phyloP scores from a whole-genome alignment of 192 early-diverging fungal species.

The Backusella westeae region DNA sequence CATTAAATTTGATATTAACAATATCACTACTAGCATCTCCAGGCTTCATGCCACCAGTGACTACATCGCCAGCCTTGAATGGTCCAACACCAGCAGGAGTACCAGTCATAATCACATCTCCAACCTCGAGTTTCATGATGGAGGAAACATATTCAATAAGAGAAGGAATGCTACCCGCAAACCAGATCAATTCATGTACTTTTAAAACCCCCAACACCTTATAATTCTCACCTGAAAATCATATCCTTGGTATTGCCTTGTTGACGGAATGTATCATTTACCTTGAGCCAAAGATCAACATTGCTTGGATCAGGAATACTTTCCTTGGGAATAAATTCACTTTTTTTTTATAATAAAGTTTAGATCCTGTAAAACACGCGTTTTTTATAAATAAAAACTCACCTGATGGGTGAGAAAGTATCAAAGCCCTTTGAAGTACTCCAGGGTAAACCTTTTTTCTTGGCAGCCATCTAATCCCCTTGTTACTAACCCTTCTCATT shows the following conservation, averaged over 20 bases:
- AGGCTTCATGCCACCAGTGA: constrained; percentile 60
- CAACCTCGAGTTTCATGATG: constrained; percentile 87
- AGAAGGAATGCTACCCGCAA: constrained; percentile 58
- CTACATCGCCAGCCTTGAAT: constrained; percentile 71
- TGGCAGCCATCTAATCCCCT: constrained; percentile 49
- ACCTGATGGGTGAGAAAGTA: constrained; percentile 90
- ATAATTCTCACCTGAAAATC: constrained; percentile 76
- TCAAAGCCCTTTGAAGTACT: constrained; percentile 92
- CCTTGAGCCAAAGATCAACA: constrained; percentile 70
- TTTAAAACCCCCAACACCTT: neutral
- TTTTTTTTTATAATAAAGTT: constrained; percentile 2
- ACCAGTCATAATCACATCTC: constrained; percentile 90
- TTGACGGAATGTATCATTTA: constrained; percentile 72
- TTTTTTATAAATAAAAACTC: constrained; percentile 1
- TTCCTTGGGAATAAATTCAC: constrained; percentile 74
- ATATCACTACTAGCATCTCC: constrained; percentile 10
- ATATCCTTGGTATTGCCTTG: constrained; percentile 87
- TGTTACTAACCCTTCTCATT: neutral
- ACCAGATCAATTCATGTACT: neutral
- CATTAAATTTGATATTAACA: constrained; percentile 23
- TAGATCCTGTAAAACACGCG: neutral
- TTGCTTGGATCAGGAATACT: constrained; percentile 70
- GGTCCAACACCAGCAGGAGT: constrained; percentile 90
- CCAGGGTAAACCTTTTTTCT: constrained; percentile 87
- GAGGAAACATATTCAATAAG: constrained; percentile 79